These are phyloP conservation scores for Epichloe bromicola DNA, from an alignment of 2,329 filamentous ascomycete species.

Conservation along the genomic window DNA sequence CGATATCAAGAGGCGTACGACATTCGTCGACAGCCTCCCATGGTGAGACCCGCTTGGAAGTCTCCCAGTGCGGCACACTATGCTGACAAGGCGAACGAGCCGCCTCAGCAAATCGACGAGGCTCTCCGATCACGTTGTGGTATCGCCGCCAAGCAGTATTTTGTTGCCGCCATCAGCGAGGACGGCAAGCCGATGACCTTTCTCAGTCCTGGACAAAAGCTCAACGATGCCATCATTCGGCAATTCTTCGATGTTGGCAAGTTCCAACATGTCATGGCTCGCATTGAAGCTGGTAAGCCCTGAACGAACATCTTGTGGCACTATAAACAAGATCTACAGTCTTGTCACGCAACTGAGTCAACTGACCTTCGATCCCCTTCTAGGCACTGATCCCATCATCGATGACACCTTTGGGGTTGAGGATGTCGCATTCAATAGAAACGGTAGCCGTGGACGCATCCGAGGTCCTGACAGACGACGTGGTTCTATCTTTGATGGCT, in stretches of 20 bases:
- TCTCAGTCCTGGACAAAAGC: conserved; percentile 27
- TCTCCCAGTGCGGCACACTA: neutral
- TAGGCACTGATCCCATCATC: conserved; percentile 21
- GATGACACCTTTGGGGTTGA: conserved; percentile 20
- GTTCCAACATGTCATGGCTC: conserved; percentile 27
- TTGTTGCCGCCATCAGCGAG: conserved; percentile 37
- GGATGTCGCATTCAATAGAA: conserved; percentile 12
- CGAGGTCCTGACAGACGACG: conserved; percentile 19
- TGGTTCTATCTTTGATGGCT: conserved; percentile 19
- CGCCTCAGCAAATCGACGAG: conserved; percentile 33
- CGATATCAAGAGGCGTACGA: conserved; percentile 24
- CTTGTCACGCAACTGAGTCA: neutral
- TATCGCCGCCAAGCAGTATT: conserved; percentile 37
- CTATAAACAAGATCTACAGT: neutral
- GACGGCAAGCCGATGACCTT: conserved; percentile 34
- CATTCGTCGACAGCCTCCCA: conserved; percentile 22
- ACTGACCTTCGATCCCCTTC: too few species aligned
- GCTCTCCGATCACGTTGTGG: conserved; percentile 39
- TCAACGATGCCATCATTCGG: conserved; percentile 25
- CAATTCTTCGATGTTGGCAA: conserved; percentile 34
- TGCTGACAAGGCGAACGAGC: conserved; percentile 4
- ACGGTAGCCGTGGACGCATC: conserved; percentile 14
- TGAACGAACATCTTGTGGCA: neutral
- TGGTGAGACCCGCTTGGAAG: conserved; percentile 18
- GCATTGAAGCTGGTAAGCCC: conserved; percentile 25